Evolutionary conservation across 2,329 filamentous ascomycete genomes (phyloP).

Genomic region (Cytospora piceicola): DNA sequence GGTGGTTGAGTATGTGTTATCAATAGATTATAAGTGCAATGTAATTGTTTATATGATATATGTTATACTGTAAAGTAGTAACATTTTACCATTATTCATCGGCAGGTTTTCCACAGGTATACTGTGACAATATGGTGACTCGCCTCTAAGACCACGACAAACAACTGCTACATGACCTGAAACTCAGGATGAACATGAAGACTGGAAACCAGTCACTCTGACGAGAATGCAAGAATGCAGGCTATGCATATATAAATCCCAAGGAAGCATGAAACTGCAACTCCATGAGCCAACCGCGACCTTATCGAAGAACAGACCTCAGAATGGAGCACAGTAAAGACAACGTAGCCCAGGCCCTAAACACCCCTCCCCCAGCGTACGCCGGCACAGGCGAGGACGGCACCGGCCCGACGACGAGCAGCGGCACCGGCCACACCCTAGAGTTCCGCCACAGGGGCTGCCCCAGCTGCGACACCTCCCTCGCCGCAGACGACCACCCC

Average conservation of each 20-base stretch:
- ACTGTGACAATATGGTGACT: no score
- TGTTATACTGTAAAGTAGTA: no score
- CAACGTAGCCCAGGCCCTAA: neutral
- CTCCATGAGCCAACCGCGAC: rapidly evolving
- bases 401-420: neutral
- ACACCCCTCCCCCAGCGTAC: neutral
- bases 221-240: neutral
- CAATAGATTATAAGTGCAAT: no score
- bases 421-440: neutral
- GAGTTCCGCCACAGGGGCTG: conserved; percentile 7
- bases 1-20: no score
- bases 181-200: no score
- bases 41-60: no score
- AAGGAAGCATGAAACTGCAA: no score
- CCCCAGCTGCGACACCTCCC: neutral
- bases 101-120: no score
- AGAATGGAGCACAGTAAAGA: neutral
- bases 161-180: no score
- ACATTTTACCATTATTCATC: no score
- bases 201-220: no score
- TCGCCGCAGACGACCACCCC: neutral
- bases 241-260: neutral
- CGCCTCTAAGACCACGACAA: no score
- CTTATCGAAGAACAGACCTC: neutral
- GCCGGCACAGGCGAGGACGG: neutral